Evolutionary conservation across 1,284 basidiomycete genomes (phyloP), one percentile per base, ranked within the genome.

Genomic region (Cystobasidium slooffiae): DNA sequence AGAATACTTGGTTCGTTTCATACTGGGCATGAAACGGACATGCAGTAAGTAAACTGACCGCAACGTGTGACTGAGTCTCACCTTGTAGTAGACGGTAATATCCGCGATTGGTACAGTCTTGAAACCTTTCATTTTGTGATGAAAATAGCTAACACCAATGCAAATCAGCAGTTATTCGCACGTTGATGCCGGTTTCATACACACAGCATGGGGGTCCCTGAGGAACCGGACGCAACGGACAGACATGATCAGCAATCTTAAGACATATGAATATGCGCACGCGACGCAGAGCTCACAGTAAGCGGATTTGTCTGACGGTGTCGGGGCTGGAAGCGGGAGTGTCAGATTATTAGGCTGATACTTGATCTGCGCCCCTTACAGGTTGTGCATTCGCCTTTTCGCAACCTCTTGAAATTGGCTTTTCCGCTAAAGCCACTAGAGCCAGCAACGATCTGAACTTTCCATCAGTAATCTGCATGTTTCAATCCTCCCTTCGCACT

Each of bases 81-180:
- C 64, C 49, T 66, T 66, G 24, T 66, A 66, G 51, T 66, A 66
- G 43, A 66, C 64, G 8, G 64, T 52, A 20, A 66, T 66, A 53
- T 55, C 64, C 22, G 49, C 24, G 6, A 12, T 24, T 9, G 49
- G 51, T 7, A 66, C 14, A 16, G 51, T 39, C 37, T 44, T 68
- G 53, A 68, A 68, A 14, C 66, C 66, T 44, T 59, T 68, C 9
- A 52, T 68, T 22, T 68, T 68, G 53, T 68, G 66, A 24, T 68
- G 66, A n/a, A 53, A 66, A 37, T 66, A 66, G 12, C 64, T 66
- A 37, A 44, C 41, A 41, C 6, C 22, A 3, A 2, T 12, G 8
- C 14, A 53, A 10, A 53, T 18, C 41, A 12, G 39, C 8, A n/a
- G n/a, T n/a, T n/a, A n/a, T n/a, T n/a, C n/a, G n/a, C n/a, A n/a